Evolutionary conservation across 2,329 filamentous ascomycete species (phyloP).

Genomic region (Pseudocercospora cruenta): DNA sequence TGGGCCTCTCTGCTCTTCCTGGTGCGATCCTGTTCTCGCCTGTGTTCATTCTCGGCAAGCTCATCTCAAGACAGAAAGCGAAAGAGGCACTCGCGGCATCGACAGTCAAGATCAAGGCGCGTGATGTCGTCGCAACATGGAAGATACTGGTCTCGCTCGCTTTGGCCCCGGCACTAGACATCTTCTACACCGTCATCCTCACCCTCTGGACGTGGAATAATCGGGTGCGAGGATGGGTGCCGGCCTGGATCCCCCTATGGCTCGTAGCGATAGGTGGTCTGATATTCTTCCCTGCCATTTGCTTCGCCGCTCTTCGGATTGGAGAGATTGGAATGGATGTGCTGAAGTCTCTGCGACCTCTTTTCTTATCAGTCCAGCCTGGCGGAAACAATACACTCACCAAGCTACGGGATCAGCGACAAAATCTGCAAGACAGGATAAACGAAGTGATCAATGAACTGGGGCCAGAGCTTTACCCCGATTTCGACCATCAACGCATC

Average conservation of each 20-base stretch:
- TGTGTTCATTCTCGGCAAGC: constrained; percentile 81
- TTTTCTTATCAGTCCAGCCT: constrained; percentile 83
- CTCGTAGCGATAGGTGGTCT: constrained; percentile 73
- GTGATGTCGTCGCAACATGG: constrained; percentile 92
- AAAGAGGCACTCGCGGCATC: constrained; percentile 82
- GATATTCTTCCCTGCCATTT: constrained; percentile 82
- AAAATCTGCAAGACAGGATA: constrained; percentile 76
- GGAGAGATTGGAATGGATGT: constrained; percentile 99
- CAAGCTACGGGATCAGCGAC: constrained; percentile 72
- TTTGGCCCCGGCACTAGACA: constrained; percentile 79
- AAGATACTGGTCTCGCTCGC: constrained; percentile 87
- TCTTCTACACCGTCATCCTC: constrained; percentile 75
- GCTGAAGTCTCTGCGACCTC: constrained; percentile 86
- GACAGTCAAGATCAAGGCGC: constrained; percentile 83
- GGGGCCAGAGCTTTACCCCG: constrained; percentile 94
- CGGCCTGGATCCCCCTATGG: constrained; percentile 79
- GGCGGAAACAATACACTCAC: constrained; percentile 82
- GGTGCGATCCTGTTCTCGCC: constrained; percentile 86
- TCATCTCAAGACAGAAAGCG: constrained; percentile 80
- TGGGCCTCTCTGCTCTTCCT: constrained; percentile 81
- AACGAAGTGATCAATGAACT: constrained; percentile 93
- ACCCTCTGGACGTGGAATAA: constrained; percentile 80
- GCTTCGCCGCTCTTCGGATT: constrained; percentile 89
- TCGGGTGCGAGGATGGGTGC: constrained; percentile 79
- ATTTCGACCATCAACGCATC: constrained; percentile 80